A percentile compares a stretch with the other conserved stretches of the same genome.
phyloP scores from a whole-genome alignment of 2,329 filamentous ascomycete genomes.

The Aspergillus novofumigatus region DNA sequence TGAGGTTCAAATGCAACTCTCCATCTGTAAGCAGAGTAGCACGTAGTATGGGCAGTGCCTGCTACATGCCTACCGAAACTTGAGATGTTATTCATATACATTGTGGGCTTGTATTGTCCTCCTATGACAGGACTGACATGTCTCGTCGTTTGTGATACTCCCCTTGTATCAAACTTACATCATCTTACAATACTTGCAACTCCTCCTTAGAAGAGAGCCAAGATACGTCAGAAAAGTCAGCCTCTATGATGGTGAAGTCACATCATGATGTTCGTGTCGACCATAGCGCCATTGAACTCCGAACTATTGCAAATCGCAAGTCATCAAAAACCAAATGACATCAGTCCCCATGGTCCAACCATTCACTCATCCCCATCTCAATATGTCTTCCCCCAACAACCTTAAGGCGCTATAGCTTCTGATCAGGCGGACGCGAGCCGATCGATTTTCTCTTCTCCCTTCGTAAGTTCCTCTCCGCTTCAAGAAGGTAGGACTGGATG shows the following conservation, averaged over 20 bases:
- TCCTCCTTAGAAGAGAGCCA: not conserved
- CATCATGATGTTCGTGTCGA: not conserved
- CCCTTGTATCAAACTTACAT: not conserved
- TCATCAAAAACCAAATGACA: not conserved
- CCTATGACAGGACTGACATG: too few relatives aligned
- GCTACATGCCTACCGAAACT: not conserved
- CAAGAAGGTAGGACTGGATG: slow-evolving; percentile 57
- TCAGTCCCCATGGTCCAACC: not conserved
- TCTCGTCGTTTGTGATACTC: not conserved
- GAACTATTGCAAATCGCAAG: not conserved
- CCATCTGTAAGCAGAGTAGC: not conserved
- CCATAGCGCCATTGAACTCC: not conserved
- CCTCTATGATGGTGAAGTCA: not conserved
- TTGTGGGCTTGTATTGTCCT: not conserved
- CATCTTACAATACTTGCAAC: not conserved
- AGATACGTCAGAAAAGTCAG: not conserved
- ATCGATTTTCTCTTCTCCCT: slow-evolving; percentile 11
- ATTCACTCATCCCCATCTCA: not conserved
- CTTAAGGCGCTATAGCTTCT: not conserved
- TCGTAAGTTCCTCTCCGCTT: slow-evolving; percentile 55
- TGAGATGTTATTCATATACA: not conserved
- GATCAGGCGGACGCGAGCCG: not conserved
- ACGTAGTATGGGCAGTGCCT: not conserved
- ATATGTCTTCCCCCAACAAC: too few relatives aligned
- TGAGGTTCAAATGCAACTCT: not conserved